Conservation (phyloP, 768 basidiomycete species). For the Coprinopsis marcescibilis region DNA sequence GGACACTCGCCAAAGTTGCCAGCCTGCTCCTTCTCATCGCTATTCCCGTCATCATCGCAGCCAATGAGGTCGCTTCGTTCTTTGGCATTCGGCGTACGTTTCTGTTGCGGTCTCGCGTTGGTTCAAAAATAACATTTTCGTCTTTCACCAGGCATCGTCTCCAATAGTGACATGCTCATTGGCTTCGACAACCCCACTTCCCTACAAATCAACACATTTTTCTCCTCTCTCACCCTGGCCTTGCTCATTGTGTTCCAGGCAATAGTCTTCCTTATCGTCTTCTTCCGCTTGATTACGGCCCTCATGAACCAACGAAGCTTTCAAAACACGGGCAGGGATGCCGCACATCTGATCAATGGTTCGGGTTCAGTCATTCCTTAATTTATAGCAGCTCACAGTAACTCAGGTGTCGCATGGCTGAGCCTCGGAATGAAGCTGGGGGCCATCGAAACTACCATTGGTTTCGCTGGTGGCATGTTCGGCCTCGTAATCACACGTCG, state of each 20-base stretch:
- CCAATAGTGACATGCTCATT: constrained; percentile 23
- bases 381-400: neutral
- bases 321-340: constrained; percentile 38
- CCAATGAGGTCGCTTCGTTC: constrained; percentile 63
- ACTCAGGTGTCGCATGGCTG: constrained; percentile 53
- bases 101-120: neutral
- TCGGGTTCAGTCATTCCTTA: neutral
- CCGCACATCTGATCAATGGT: constrained; percentile 45
- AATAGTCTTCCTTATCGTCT: constrained; percentile 50
- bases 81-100: constrained; percentile 55
- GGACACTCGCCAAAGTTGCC: constrained; percentile 34
- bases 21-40: constrained; percentile 43
- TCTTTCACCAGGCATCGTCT: constrained; percentile 4
- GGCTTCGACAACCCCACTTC: constrained; percentile 33
- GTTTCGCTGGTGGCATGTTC: constrained; percentile 54
- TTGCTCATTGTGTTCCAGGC: constrained; percentile 55
- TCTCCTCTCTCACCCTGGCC: constrained; percentile 56
- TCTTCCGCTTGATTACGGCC: constrained; percentile 49
- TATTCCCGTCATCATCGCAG: constrained; percentile 48
- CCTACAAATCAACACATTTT: constrained; percentile 46
- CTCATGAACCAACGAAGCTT: constrained; percentile 47
- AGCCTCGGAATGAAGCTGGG: constrained; percentile 56
- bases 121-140: neutral
- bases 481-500: constrained; percentile 49
- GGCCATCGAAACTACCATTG: constrained; percentile 57